These are phyloP conservation scores for Ganoderma boninense DNA, from an alignment of 1,284 basidiomycete genomes.

Conservation along the genomic window DNA sequence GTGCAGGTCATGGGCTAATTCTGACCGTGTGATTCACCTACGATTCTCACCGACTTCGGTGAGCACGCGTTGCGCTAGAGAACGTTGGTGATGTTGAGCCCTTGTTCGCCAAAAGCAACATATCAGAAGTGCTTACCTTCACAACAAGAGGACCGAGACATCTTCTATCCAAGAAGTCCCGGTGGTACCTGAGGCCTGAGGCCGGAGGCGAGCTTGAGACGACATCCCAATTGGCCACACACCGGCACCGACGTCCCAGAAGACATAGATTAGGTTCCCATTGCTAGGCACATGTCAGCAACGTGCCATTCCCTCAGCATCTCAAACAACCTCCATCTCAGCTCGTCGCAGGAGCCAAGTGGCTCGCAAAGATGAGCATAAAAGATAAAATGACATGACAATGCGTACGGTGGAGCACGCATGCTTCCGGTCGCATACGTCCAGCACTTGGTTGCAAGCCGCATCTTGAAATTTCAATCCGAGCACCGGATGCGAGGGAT, in stretches of 20 bases:
- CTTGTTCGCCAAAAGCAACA: not conserved
- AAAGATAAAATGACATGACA: not conserved
- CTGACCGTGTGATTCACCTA: not conserved
- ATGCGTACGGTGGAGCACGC: not conserved
- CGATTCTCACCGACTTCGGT: not conserved
- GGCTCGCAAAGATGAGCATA: not conserved
- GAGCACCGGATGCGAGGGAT: not conserved
- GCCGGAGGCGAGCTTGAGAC: not conserved
- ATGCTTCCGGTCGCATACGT: not conserved
- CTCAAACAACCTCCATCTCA: not conserved
- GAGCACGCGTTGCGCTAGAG: not conserved
- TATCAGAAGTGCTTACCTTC: not conserved
- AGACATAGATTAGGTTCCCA: not conserved
- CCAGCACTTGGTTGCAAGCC: not conserved
- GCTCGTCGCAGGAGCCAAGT: not conserved
- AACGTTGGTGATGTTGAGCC: not conserved
- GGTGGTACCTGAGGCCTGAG: not conserved
- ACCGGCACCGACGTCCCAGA: not conserved
- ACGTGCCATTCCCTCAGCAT: not conserved
- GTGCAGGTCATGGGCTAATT: not conserved
- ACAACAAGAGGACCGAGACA: not conserved
- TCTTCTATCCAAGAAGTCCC: not conserved
- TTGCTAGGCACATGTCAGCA: not conserved
- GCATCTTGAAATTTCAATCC: not conserved
- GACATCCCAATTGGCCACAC: not conserved